These are phyloP conservation scores for Suillus subalutaceus DNA, from an alignment of 768 basidiomycete species.

Conservation along the genomic window DNA sequence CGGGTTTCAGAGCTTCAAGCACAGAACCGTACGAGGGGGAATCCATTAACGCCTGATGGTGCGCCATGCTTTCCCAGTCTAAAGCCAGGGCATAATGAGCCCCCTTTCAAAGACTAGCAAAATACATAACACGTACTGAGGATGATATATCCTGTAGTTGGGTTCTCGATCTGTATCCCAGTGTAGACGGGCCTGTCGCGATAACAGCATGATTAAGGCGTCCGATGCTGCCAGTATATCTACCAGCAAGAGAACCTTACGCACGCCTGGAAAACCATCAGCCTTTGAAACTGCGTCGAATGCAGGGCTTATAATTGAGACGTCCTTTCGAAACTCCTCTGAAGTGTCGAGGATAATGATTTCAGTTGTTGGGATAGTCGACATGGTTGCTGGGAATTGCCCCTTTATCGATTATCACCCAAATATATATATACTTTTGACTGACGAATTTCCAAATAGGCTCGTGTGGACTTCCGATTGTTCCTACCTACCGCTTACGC, in stretches of 20 bases:
- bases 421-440: too few species aligned
- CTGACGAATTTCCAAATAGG: too few species aligned
- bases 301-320: conserved; percentile 5
- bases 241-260: too few species aligned
- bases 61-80: conserved; percentile 25
- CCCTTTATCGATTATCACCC: too few species aligned
- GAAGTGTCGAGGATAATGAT: conserved; percentile 18
- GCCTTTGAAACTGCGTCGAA: not conserved
- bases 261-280: too few species aligned
- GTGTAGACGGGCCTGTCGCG: conserved; percentile 15
- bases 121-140: conserved; percentile 19
- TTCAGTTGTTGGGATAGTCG: conserved; percentile 25
- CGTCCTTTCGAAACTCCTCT: conserved; percentile 13
- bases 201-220: not conserved
- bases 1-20: conserved; percentile 9
- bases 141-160: conserved; percentile 1
- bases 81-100: not conserved
- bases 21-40: conserved; percentile 12
- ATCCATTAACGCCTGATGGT: conserved; percentile 20
- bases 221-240: too few species aligned
- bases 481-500: too few species aligned
- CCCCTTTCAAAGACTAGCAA: not conserved
- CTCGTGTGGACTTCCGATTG: too few species aligned
- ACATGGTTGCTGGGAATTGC: too few species aligned
- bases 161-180: too few species aligned